phyloP scores from a whole-genome alignment of 1,139 yeast species.

The Pichia sp. region DNA sequence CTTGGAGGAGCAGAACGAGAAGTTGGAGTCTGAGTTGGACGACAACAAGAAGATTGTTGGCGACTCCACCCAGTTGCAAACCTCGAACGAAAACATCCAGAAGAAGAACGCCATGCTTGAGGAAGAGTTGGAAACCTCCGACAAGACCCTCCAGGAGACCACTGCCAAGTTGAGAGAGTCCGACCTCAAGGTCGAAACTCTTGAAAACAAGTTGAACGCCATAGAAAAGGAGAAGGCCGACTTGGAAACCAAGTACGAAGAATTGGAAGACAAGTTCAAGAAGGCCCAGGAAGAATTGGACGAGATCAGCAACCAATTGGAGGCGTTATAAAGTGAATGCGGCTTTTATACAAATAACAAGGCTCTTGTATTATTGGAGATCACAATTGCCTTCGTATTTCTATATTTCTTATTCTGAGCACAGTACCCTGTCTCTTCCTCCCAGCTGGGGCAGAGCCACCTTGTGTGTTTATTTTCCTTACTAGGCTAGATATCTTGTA shows the following conservation, averaged over 20 bases:
- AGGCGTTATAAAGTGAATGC: conserved; percentile 55
- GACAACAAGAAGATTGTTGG: conserved; percentile 89
- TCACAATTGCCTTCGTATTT: conserved; percentile 9
- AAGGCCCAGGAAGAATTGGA: conserved; percentile 87
- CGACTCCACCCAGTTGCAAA: conserved; percentile 84
- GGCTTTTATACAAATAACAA: background rate
- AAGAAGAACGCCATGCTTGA: conserved; percentile 91
- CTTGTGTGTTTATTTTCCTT: background rate
- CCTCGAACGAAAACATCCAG: conserved; percentile 84
- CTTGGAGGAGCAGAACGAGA: conserved; percentile 87
- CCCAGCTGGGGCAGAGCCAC: too few relatives aligned
- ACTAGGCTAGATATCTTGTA: background rate
- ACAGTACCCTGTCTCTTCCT: background rate
- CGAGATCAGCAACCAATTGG: conserved; percentile 91
- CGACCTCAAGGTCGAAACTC: conserved; percentile 94
- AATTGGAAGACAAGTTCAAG: conserved; percentile 72
- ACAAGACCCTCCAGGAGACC: conserved; percentile 86
- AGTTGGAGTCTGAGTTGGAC: conserved; percentile 71
- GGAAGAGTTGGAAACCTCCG: conserved; percentile 90
- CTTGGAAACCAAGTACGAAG: conserved; percentile 89
- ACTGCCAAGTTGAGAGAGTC: conserved; percentile 93
- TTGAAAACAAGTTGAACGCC: conserved; percentile 90
- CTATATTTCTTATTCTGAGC: conserved; percentile 6
- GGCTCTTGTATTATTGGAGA: conserved; percentile 1
- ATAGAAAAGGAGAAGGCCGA: conserved; percentile 90